Evolutionary conservation across 495 filamentous ascomycete genomes (phyloP), one percentile per base, ranked within the genome.

Genomic region (Podospora pseudoanserina): DNA sequence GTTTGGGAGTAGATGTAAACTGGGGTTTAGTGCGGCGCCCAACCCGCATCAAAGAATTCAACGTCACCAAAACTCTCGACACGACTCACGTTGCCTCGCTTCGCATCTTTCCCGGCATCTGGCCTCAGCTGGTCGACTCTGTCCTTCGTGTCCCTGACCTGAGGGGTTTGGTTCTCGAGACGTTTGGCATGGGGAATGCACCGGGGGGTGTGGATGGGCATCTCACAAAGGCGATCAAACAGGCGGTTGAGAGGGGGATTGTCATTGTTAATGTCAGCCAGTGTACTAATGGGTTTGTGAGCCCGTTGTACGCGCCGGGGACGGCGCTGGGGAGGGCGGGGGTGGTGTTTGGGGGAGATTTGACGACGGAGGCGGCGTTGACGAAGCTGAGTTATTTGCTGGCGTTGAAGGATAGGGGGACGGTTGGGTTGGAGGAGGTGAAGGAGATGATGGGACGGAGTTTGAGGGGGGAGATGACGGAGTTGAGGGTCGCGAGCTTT

Each of bases 181-280:
- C 95, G 0, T 99, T 97, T 78, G 95, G 95, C 34, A 91, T 94
- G 69, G 95, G 95, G 34, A 99, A 97, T 77, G 92, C 94, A 0
- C 95, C 95, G 2, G 89, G 88, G 39, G 92, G 92, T 5, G 87
- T 88, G 44, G 95, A 98, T 77, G 90, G 89, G 27, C 89, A 88
- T 60, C 82, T 99, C 76, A 96, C 91, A 58, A 89, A 88, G 49
- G 91, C 96, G 19, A 86, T 99, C 74, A 84, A 86, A 18, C 83
- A 86, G 28, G 95, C 93, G 15, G 90, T 97, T 55, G 79, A 87
- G 67, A 84, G 91, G 67, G 95, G 93, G 5, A 91, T 94, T 63
- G 87, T 96, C 11, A 90, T 99, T 65, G 92, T 99, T 66, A 97
- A 96, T 76, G 88, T 99, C 54, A 96, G 92, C 44, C 95, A 99